phyloP scores from a whole-genome alignment of 2,329 filamentous ascomycete genomes.

The Hymenoscyphus fructigenus region DNA sequence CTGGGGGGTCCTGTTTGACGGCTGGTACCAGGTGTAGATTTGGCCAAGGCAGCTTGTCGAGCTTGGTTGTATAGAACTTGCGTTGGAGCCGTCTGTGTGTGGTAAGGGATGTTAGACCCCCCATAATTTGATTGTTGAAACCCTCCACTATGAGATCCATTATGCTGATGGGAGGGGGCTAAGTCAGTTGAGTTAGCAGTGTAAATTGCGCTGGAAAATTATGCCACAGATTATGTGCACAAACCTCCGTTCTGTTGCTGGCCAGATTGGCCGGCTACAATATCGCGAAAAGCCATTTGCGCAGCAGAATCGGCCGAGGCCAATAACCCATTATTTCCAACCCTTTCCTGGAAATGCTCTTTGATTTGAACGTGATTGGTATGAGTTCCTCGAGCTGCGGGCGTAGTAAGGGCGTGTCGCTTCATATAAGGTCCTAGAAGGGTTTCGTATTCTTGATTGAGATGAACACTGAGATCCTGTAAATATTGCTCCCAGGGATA shows the following conservation, averaged over 20 bases:
- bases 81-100: constrained; percentile 45
- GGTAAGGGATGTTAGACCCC: constrained; percentile 25
- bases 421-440: constrained; percentile 48
- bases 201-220: neutral
- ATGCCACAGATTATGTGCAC: constrained; percentile 1
- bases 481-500: constrained; percentile 66
- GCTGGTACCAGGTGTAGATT: constrained; percentile 49
- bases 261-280: constrained; percentile 7
- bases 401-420: constrained; percentile 32
- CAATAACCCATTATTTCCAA: constrained; percentile 20
- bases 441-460: constrained; percentile 56
- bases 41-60: constrained; percentile 53
- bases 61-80: constrained; percentile 58
- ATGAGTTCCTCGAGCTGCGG: constrained; percentile 13
- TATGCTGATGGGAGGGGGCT: constrained; percentile 12
- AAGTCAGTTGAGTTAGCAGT: constrained; percentile 1
- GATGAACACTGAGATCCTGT: constrained; percentile 55
- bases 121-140: constrained; percentile 9
- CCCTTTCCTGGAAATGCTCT: neutral
- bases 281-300: constrained; percentile 20
- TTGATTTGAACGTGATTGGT: neutral
- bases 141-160: constrained; percentile 4
- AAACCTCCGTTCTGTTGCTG: constrained; percentile 21
- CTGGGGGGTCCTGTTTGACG: constrained; percentile 53
- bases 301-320: constrained; percentile 18